Conservation (phyloP, 1,284 basidiomycete genomes). For the Apiotrichum akiyoshidainum region DNA sequence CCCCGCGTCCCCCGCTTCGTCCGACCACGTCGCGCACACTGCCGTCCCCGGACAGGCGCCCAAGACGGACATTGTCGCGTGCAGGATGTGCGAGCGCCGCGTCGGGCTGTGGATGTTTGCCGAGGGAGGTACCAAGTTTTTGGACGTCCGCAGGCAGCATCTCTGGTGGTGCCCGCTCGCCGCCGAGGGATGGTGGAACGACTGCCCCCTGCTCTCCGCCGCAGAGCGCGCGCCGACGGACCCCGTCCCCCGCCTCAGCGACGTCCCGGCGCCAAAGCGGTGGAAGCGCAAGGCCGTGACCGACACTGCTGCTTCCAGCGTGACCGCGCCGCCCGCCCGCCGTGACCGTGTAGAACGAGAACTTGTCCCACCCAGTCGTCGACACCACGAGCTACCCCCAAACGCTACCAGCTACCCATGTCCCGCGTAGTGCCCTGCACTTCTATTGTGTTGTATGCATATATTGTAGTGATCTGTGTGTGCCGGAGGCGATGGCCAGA, state of each 20-base stretch:
- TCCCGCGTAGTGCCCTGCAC: too few species aligned
- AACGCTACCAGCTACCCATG: too few species aligned
- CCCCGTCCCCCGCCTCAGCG: constrained; percentile 1
- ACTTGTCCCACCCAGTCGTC: background rate
- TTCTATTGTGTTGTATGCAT: constrained; percentile 18
- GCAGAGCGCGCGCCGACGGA: background rate
- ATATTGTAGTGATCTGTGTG: constrained; percentile 6
- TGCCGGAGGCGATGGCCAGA: too few species aligned
- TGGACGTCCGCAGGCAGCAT: constrained; percentile 37
- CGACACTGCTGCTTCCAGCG: background rate
- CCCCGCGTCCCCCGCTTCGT: constrained; percentile 15
- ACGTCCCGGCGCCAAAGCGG: constrained; percentile 9
- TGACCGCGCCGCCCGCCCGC: too few species aligned
- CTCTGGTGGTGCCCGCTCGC: constrained; percentile 40
- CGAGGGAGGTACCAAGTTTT: constrained; percentile 6
- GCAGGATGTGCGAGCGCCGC: constrained; percentile 36
- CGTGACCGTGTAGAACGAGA: too few species aligned
- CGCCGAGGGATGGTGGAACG: constrained; percentile 27
- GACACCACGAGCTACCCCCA: background rate
- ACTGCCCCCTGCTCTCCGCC: constrained; percentile 2
- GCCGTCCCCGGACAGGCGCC: background rate
- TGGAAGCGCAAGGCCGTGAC: constrained; percentile 5
- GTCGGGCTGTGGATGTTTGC: constrained; percentile 39
- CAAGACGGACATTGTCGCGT: constrained; percentile 36
- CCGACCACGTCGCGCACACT: constrained; percentile 7